Evolutionary conservation across 306 rosid genomes (phyloP), one percentile per base, ranked within the genome.

Genomic region (Vigna radiata): DNA sequence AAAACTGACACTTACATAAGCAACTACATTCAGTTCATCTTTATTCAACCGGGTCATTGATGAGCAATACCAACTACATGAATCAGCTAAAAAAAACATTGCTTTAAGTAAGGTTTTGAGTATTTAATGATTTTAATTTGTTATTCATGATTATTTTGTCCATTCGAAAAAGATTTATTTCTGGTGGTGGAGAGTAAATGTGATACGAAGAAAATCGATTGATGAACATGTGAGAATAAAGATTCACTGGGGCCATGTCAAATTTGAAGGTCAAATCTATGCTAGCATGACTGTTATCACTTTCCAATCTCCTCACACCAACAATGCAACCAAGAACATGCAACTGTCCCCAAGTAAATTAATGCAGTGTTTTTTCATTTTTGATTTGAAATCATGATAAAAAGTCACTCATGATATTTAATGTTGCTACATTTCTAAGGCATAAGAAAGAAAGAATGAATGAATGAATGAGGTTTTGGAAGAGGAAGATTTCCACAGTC

Each of bases 231-330:
- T 59, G 78, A 83, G 82, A 83, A 85, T 87, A 87, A 31, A 85
- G 90, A 85, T 88, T 85, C 84, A 82, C 79, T 67, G 87, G 87
- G 41, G 21, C 46, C 56, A 7, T 68, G 84, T 79, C 88, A 81
- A 80, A 71, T 60, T 52, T 77, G 59, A 67, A 36, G 82, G 89
- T 86, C 90, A 85, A 83, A 87, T 89, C 86, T 72, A 81, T 14
- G 50, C 25, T 33, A 10, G 44, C 59, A 37, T 68, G 71, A 41
- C 78, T 59, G 46, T 77, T 46, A 62, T 72, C 36, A 54, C 10
- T 25, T 56, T 5, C 33, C 54, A 37, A 68, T 41, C 12, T 48
- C 21, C 60, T 59, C 83, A 31, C 68, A 61, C 9, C 44, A 43
- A 16, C 68, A 36, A 36, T 9, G 16, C 47, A 62, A 61, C 65